A percentile compares a stretch with the other conserved stretches of the same genome.
These are phyloP conservation scores for Auricularia auricula-judae DNA, from an alignment of 768 basidiomycete genomes.

Conservation along the genomic window DNA sequence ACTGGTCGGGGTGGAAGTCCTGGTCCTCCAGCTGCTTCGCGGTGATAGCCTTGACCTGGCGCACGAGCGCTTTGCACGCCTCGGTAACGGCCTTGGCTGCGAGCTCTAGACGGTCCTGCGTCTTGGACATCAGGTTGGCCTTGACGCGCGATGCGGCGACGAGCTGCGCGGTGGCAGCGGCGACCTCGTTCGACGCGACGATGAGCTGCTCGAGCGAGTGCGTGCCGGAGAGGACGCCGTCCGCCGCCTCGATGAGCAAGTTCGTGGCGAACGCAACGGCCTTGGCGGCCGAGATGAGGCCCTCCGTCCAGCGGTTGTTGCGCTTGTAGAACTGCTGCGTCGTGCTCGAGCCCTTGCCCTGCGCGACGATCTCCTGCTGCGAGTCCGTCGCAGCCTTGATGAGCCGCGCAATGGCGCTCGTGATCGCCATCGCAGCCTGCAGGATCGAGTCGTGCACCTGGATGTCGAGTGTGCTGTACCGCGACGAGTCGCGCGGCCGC, in stretches of 20 bases:
- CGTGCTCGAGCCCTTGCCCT: conserved; percentile 87
- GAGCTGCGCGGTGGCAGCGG: conserved; percentile 92
- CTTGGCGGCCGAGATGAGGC: conserved; percentile 95
- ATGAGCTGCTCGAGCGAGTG: conserved; percentile 98
- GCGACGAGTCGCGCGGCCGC: conserved; percentile 76
- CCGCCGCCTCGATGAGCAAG: conserved; percentile 91
- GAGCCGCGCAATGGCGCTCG: conserved; percentile 85
- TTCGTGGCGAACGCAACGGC: conserved; percentile 95
- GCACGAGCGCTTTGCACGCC: conserved; percentile 92
- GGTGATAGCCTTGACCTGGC: conserved; percentile 91
- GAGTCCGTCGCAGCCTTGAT: conserved; percentile 96
- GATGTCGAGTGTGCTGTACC: conserved; percentile 83
- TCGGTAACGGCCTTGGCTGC: conserved; percentile 97
- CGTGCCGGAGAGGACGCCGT: conserved; percentile 92
- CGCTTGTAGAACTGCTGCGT: conserved; percentile 98
- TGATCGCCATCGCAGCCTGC: conserved; percentile 87
- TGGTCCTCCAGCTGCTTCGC: conserved; percentile 69
- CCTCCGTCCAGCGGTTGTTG: conserved; percentile 99
- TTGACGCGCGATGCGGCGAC: conserved; percentile 98
- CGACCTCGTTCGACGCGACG: conserved; percentile 98
- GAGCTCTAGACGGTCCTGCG: conserved; percentile 89
- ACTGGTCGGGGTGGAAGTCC: conserved; percentile 76
- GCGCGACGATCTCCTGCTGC: conserved; percentile 93
- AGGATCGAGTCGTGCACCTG: conserved; percentile 98
- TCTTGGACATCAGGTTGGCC: conserved; percentile 96